phyloP scores from a whole-genome alignment of 179 eudicot species.

The Beta macrorhiza region DNA sequence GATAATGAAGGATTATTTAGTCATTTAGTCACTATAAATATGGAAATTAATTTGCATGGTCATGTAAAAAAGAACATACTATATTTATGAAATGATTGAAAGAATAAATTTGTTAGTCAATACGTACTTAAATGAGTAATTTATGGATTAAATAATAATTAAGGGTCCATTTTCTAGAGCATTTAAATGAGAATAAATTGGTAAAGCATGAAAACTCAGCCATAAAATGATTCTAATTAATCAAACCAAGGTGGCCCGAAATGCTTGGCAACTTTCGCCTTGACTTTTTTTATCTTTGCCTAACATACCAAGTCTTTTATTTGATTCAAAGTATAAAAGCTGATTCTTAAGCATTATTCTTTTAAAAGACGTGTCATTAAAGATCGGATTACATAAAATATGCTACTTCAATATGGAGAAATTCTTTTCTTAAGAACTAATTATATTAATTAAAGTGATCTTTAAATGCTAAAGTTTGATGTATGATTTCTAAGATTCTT shows the following conservation, averaged over 20 bases:
- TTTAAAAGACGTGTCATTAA: conserved; percentile 14
- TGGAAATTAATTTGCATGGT: conserved; percentile 4
- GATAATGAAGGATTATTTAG: too few species aligned
- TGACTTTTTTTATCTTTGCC: not conserved
- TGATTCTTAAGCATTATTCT: conserved; percentile 13
- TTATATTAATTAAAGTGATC: not conserved
- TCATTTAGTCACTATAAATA: not conserved
- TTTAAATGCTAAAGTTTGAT: not conserved
- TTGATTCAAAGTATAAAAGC: conserved; percentile 16
- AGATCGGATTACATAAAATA: not conserved
- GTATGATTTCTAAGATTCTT: conserved; percentile 1
- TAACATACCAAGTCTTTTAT: not conserved
- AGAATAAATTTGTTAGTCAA: not conserved
- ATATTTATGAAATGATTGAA: not conserved
- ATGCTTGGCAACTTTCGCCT: conserved; percentile 4
- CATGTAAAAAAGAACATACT: not conserved
- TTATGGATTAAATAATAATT: not conserved
- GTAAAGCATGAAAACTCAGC: not conserved
- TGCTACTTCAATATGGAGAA: not conserved
- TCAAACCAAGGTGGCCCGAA: conserved; percentile 18
- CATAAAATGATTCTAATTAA: conserved; percentile 17
- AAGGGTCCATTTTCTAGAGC: not conserved
- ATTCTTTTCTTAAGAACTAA: conserved; percentile 1
- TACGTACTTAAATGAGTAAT: not conserved
- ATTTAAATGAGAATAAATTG: too few species aligned